Conservation (phyloP, 2,329 filamentous ascomycete species). For the Penicillium aurantiogriseum region DNA sequence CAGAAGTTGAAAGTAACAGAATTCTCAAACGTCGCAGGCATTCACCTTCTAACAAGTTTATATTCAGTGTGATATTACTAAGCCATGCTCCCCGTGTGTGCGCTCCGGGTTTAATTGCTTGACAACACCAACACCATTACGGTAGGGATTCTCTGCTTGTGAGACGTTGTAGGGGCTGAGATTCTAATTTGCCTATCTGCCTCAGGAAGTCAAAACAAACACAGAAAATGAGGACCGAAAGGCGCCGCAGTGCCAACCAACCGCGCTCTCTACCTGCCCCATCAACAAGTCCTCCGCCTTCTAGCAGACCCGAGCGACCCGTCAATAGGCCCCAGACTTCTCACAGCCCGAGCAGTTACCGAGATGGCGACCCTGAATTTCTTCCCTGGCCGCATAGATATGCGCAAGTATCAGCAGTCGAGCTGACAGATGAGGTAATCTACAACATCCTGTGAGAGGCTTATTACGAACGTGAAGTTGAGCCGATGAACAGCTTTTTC, state of each 20-base stretch:
- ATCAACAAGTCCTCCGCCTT: not conserved
- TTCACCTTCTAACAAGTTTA: not conserved
- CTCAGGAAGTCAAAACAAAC: not conserved
- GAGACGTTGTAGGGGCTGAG: not conserved
- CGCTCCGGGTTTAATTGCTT: not conserved
- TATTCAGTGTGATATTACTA: not conserved
- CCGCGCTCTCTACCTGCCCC: not conserved
- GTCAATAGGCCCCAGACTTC: not conserved
- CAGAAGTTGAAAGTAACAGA: not conserved
- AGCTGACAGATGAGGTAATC: not conserved
- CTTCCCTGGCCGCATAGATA: not conserved
- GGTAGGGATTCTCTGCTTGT: not conserved
- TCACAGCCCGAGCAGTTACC: not conserved
- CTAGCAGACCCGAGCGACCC: not conserved
- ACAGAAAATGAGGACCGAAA: not conserved
- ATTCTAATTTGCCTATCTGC: not conserved
- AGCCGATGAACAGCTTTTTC: not conserved
- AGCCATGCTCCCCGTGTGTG: not conserved
- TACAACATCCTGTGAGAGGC: not conserved
- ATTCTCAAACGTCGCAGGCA: not conserved
- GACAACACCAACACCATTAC: not conserved
- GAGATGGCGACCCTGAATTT: not conserved
- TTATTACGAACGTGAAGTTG: not conserved
- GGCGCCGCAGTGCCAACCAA: not conserved
- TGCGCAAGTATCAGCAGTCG: not conserved